phyloP scores from a whole-genome alignment of 495 filamentous ascomycete species.

The Podospora tetraspora region DNA sequence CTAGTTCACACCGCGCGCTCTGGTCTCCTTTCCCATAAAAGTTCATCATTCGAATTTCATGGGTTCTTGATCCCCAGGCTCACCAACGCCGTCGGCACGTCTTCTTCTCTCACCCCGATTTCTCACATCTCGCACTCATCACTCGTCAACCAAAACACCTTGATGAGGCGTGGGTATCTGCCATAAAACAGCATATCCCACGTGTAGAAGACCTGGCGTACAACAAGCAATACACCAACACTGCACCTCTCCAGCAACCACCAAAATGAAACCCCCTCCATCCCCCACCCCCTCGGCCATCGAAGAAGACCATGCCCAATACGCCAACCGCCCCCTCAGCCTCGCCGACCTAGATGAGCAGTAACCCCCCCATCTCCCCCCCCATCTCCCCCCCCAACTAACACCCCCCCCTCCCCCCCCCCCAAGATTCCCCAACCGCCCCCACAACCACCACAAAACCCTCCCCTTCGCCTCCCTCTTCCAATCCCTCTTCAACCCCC shows the following conservation, averaged over 20 bases:
- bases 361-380: slow-evolving; percentile 35
- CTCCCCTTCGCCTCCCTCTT: slow-evolving; percentile 80
- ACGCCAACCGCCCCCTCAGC: slow-evolving; percentile 39
- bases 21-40: background rate
- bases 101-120: background rate
- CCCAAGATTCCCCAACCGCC: slow-evolving; percentile 73
- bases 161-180: too few species aligned
- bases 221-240: background rate
- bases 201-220: background rate
- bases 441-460: slow-evolving; percentile 71
- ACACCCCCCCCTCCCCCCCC: too few species aligned
- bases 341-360: slow-evolving; percentile 59
- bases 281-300: slow-evolving; percentile 49
- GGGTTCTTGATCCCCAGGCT: background rate
- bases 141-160: background rate
- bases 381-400: slow-evolving; percentile 12
- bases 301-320: slow-evolving; percentile 47
- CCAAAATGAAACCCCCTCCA: slow-evolving; percentile 20
- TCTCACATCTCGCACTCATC: background rate
- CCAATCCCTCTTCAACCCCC: slow-evolving; percentile 73
- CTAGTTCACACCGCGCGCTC: background rate
- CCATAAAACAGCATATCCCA: too few species aligned
- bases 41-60: background rate
- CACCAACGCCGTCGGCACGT: too few species aligned
- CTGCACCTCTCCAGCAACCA: slow-evolving; percentile 11